phyloP scores from a whole-genome alignment of 306 rosid species.

The Prunus campanulata region DNA sequence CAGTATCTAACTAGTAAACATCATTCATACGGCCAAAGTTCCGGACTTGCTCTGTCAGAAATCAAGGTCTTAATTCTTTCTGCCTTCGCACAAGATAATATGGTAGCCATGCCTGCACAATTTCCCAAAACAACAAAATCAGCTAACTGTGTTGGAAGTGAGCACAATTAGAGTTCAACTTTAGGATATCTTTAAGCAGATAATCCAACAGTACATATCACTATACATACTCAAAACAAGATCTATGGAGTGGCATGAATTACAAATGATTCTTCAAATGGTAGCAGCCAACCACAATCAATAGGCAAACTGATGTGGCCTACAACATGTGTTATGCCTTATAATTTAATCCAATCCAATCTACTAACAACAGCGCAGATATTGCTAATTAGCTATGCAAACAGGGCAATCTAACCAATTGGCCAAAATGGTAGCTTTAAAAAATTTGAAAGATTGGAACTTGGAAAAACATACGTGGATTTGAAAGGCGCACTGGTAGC shows the following conservation, averaged over 20 bases:
- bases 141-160: not conserved
- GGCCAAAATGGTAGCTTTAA: not conserved
- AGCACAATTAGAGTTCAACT: not conserved
- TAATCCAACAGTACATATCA: not conserved
- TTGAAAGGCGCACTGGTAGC: slow-evolving; percentile 90
- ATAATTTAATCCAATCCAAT: not conserved
- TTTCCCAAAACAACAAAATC: slow-evolving; percentile 5
- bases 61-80: slow-evolving; percentile 50
- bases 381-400: not conserved
- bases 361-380: not conserved
- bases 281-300: not conserved
- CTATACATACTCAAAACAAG: not conserved
- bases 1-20: slow-evolving; percentile 1
- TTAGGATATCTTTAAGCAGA: not conserved
- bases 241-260: not conserved
- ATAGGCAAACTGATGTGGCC: not conserved
- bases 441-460: not conserved
- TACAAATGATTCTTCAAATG: not conserved
- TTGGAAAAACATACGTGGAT: slow-evolving; percentile 61
- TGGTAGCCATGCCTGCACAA: slow-evolving; percentile 94
- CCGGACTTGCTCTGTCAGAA: slow-evolving; percentile 1
- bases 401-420: not conserved
- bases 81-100: slow-evolving; percentile 81
- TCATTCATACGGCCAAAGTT: slow-evolving; percentile 7
- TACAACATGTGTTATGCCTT: not conserved